A percentile compares a stretch with the other conserved stretches of the same genome.
Conservation (phyloP, 495 filamentous ascomycete species). For the Pseudotulostoma volvatum region DNA sequence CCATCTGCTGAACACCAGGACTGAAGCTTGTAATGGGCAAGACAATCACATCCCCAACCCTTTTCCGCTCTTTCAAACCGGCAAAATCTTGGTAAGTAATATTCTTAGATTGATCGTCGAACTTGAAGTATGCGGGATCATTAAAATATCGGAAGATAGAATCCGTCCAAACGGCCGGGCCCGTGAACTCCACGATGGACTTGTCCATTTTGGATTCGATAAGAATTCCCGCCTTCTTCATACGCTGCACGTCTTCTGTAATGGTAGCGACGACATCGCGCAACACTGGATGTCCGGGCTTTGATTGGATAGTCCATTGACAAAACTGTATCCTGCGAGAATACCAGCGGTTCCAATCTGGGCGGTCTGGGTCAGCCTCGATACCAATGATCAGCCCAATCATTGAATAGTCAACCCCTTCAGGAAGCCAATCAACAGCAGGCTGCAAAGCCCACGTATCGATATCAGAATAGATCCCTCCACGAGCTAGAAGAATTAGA, state of each 20-base stretch:
- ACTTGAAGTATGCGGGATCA: slow-evolving; percentile 75
- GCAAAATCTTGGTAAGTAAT: slow-evolving; percentile 85
- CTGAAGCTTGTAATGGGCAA: slow-evolving; percentile 95
- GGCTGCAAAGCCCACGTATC: slow-evolving; percentile 75
- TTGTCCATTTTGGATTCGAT: slow-evolving; percentile 47
- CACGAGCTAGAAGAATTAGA: slow-evolving; percentile 79
- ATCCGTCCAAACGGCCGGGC: slow-evolving; percentile 91
- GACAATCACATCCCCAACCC: slow-evolving; percentile 86
- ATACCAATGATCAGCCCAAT: slow-evolving; percentile 85
- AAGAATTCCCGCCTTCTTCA: slow-evolving; percentile 55
- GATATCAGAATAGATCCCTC: slow-evolving; percentile 94
- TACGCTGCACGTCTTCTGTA: slow-evolving; percentile 60
- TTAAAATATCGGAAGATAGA: slow-evolving; percentile 86
- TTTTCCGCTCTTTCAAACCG: slow-evolving; percentile 61
- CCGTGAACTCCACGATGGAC: slow-evolving; percentile 89
- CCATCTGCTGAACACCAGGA: slow-evolving; percentile 87
- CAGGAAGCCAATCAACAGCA: slow-evolving; percentile 75
- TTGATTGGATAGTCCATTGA: slow-evolving; percentile 96
- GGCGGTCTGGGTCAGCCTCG: slow-evolving; percentile 85
- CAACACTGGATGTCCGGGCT: slow-evolving; percentile 85
- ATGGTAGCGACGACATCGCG: slow-evolving; percentile 76
- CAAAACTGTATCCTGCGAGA: slow-evolving; percentile 93
- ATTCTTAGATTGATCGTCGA: slow-evolving; percentile 43
- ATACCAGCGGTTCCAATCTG: slow-evolving; percentile 92
- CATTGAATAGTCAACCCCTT: slow-evolving; percentile 52